Percentiles rank a stretch among this genome's conserved stretches.
Evolutionary conservation across 768 basidiomycete genomes (phyloP).

Genomic region (Dendrothele bispora): DNA sequence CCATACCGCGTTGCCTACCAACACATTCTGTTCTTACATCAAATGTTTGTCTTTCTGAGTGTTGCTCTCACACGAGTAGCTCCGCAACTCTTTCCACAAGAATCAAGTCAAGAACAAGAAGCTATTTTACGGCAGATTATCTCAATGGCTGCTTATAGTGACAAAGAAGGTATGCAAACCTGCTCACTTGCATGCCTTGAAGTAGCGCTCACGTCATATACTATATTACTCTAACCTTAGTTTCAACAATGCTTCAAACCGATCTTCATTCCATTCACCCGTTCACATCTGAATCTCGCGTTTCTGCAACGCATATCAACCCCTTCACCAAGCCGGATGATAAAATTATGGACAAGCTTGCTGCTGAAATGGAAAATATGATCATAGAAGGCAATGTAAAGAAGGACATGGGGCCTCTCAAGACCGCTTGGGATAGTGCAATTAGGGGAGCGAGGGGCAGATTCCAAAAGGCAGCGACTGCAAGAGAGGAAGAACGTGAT

Average conservation of each 20-base stretch:
- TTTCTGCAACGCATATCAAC: constrained; percentile 37
- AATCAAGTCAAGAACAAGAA: constrained; percentile 30
- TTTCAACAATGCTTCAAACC: constrained; percentile 51
- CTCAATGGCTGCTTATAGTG: constrained; percentile 41
- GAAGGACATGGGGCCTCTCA: constrained; percentile 55
- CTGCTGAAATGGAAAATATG: constrained; percentile 63
- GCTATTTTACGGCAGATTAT: constrained; percentile 46
- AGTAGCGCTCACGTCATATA: constrained; percentile 1
- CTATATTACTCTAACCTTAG: too few species aligned
- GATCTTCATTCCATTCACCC: constrained; percentile 55
- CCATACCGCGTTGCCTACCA: constrained; percentile 72
- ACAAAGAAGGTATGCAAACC: constrained; percentile 55
- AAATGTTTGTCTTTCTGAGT: constrained; percentile 72
- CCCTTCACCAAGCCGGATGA: constrained; percentile 30
- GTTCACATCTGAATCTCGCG: constrained; percentile 26
- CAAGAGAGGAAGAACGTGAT: neutral
- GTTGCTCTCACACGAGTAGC: constrained; percentile 71
- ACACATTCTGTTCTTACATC: constrained; percentile 75
- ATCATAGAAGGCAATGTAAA: constrained; percentile 64
- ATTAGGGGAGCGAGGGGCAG: constrained; percentile 20
- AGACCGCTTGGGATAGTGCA: constrained; percentile 50
- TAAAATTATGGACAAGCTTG: constrained; percentile 40
- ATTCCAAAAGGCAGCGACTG: constrained; percentile 2
- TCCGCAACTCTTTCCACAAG: constrained; percentile 61
- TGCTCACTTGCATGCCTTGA: neutral